phyloP scores from a whole-genome alignment of 78 protist genomes.

The Planoprotostelium fungivorum region DNA sequence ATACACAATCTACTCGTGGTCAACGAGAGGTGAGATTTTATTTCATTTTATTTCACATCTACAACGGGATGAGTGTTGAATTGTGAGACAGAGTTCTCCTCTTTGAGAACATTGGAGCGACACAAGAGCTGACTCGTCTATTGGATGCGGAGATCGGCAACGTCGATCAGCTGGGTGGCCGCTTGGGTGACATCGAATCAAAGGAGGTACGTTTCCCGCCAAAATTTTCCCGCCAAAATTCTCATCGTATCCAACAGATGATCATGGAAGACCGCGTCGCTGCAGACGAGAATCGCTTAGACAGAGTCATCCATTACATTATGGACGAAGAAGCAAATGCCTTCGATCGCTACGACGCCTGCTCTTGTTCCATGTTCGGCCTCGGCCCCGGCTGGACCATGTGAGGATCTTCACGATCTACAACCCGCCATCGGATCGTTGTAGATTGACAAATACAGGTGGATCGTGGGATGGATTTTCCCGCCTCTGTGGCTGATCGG shows the following conservation, averaged over 20 bases:
- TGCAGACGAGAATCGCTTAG: too few relatives aligned
- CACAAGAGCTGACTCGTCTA: slow-evolving; percentile 37
- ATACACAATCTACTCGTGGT: slow-evolving; percentile 47
- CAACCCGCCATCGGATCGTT: neutral
- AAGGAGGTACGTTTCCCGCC: too few relatives aligned
- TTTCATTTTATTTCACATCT: neutral
- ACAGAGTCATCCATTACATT: too few relatives aligned
- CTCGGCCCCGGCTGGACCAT: slow-evolving; percentile 55
- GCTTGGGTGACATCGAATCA: too few relatives aligned
- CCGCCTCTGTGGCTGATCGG: neutral
- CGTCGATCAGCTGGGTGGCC: neutral
- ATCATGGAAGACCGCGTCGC: too few relatives aligned
- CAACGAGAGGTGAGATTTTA: slow-evolving; percentile 11
- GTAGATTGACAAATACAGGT: neutral
- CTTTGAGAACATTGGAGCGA: slow-evolving; percentile 62
- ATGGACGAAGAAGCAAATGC: slow-evolving; percentile 28
- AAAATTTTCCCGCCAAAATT: too few relatives aligned
- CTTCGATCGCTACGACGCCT: slow-evolving; percentile 16
- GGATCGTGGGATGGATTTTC: neutral
- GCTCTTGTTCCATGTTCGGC: slow-evolving; percentile 47
- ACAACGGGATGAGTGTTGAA: neutral
- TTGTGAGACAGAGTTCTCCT: neutral
- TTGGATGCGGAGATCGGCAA: neutral
- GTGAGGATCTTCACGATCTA: too few relatives aligned
- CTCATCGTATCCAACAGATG: too few relatives aligned